Evolutionary conservation across 1,139 yeast species (phyloP).

Genomic region (Suhomyces kunorum): DNA sequence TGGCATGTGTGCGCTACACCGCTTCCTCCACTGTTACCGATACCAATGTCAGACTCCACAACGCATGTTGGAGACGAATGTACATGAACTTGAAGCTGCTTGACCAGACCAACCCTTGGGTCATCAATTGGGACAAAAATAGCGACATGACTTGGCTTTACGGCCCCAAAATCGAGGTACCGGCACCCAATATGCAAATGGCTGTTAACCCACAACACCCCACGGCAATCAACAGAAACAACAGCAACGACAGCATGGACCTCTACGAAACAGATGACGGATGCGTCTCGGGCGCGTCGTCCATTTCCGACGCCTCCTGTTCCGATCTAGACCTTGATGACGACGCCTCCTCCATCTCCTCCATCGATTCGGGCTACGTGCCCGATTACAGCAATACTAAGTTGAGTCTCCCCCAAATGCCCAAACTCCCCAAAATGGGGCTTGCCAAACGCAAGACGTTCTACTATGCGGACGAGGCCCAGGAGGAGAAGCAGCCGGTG

Average conservation of each 20-base stretch:
- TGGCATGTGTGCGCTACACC: constrained; percentile 12
- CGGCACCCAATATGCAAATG: too few relatives aligned
- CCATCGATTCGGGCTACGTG: constrained; percentile 19
- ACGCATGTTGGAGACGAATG: constrained; percentile 47
- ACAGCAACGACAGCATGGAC: not conserved
- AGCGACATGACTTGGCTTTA: constrained; percentile 50
- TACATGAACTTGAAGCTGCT: constrained; percentile 35
- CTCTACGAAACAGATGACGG: constrained; percentile 4
- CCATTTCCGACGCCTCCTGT: constrained; percentile 9
- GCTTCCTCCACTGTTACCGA: constrained; percentile 1
- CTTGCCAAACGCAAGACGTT: constrained; percentile 4
- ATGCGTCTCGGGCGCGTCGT: constrained; percentile 10
- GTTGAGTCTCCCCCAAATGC: constrained; percentile 4
- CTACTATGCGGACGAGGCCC: constrained; percentile 11
- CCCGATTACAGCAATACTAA: constrained; percentile 14
- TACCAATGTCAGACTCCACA: constrained; percentile 25
- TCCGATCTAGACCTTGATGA: constrained; percentile 11
- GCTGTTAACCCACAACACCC: not conserved
- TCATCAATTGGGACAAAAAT: constrained; percentile 46
- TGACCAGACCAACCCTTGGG: constrained; percentile 34
- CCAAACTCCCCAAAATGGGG: constrained; percentile 5
- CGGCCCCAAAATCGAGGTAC: constrained; percentile 40
- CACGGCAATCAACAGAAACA: not conserved
- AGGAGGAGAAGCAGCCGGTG: not conserved
- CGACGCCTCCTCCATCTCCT: constrained; percentile 15